These are phyloP conservation scores for Cymbopogon citratus DNA, from an alignment of 176 grass and related monocot species.

Conservation along the genomic window DNA sequence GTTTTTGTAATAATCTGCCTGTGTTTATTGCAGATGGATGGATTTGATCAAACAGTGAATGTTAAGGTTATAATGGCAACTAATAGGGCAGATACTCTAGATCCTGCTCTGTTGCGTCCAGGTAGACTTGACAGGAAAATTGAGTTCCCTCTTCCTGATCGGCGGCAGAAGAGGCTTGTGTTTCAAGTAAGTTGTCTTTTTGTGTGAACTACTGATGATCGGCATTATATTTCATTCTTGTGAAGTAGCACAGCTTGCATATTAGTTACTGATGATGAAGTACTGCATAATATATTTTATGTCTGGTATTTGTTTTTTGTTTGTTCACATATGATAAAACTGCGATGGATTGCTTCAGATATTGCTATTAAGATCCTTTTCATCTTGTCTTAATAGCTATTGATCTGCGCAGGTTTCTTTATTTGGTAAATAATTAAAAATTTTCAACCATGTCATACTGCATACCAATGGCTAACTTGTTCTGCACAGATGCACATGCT, in stretches of 20 bases:
- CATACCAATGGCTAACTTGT: not conserved
- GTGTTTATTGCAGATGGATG: constrained; percentile 78
- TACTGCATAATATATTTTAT: not conserved
- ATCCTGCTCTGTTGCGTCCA: constrained; percentile 89
- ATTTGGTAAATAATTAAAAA: not conserved
- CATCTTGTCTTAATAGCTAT: not conserved
- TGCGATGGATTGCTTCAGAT: not conserved
- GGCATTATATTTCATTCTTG: not conserved
- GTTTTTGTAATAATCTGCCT: too few species aligned
- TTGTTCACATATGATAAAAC: not conserved
- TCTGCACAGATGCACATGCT: not conserved
- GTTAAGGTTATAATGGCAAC: constrained; percentile 99
- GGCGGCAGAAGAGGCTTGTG: constrained; percentile 90
- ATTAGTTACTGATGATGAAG: not conserved
- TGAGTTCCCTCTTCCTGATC: constrained; percentile 93
- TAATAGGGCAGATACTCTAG: constrained; percentile 94
- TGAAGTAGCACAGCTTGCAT: not conserved
- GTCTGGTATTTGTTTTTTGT: not conserved
- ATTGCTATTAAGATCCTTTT: not conserved
- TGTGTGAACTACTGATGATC: not conserved
- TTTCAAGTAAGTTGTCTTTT: constrained; percentile 68
- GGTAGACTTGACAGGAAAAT: constrained; percentile 96
- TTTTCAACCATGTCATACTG: not conserved
- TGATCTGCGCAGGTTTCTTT: not conserved
- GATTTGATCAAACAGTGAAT: constrained; percentile 98